A percentile compares a stretch with the other conserved stretches of the same genome.
Conservation (phyloP, 2,329 filamentous ascomycete species). For the Talaromyces sp. region DNA sequence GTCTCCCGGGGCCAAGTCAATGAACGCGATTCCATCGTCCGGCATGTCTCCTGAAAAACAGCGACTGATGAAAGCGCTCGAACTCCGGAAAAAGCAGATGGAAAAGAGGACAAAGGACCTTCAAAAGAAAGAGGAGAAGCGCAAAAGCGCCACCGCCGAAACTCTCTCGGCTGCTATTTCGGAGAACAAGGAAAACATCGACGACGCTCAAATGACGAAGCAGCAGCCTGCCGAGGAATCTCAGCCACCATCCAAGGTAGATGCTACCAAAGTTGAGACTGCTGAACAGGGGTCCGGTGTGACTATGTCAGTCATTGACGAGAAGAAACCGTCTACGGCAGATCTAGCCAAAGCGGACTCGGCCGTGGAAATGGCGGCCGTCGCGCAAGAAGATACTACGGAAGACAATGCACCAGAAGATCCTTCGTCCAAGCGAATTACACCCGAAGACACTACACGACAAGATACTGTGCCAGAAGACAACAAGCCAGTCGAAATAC, state of each 20-base stretch:
- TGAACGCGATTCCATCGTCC: slow-evolving; percentile 41
- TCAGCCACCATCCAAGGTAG: neutral
- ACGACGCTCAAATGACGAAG: slow-evolving; percentile 15
- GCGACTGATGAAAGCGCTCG: slow-evolving; percentile 87
- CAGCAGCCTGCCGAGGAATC: neutral
- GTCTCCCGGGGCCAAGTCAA: slow-evolving; percentile 36
- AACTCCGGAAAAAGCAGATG: slow-evolving; percentile 79
- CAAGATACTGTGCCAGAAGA: too few species aligned
- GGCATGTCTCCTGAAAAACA: slow-evolving; percentile 84
- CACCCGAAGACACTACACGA: too few species aligned
- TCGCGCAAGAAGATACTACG: slow-evolving; percentile 7
- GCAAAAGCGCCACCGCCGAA: neutral
- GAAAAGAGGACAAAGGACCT: slow-evolving; percentile 27
- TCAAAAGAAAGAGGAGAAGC: slow-evolving; percentile 20
- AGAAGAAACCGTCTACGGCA: slow-evolving; percentile 12
- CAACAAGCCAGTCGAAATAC: neutral
- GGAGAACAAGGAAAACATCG: slow-evolving; percentile 24
- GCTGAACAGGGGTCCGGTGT: neutral
- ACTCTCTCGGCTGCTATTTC: neutral
- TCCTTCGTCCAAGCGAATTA: too few species aligned
- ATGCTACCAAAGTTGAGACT: neutral
- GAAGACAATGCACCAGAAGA: too few species aligned
- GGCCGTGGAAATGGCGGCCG: slow-evolving; percentile 16
- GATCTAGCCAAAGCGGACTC: slow-evolving; percentile 18
- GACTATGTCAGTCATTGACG: neutral